Evolutionary conservation across 352 stramenopile genomes (phyloP).

Genomic region (Phytophthora litchii): DNA sequence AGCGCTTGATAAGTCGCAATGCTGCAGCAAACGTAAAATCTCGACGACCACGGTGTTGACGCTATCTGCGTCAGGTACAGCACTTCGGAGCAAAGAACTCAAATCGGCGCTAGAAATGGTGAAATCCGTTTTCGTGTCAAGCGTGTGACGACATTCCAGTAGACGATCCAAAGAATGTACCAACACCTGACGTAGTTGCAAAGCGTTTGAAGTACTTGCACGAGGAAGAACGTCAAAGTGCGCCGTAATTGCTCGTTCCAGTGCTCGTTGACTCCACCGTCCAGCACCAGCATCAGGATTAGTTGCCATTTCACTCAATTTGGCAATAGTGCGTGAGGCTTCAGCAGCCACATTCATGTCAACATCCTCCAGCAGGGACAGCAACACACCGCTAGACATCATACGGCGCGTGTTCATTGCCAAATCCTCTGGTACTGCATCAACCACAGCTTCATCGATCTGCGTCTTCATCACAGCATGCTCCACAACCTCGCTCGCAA

Average conservation of each 20-base stretch:
- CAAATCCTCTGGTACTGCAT: constrained; percentile 37
- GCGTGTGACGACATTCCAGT: constrained; percentile 27
- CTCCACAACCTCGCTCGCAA: constrained; percentile 32
- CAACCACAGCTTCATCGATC: constrained; percentile 56
- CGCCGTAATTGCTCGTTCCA: constrained; percentile 52
- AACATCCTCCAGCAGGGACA: constrained; percentile 68
- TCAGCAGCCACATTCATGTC: constrained; percentile 47
- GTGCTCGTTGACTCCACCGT: constrained; percentile 38
- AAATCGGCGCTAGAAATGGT: constrained; percentile 31
- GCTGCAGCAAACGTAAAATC: constrained; percentile 31
- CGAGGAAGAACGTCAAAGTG: constrained; percentile 58
- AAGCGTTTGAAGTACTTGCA: constrained; percentile 3
- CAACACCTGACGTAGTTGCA: constrained; percentile 26
- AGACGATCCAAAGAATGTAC: constrained; percentile 37
- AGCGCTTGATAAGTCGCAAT: constrained; percentile 40
- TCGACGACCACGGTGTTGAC: constrained; percentile 14
- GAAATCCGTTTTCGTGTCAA: constrained; percentile 26
- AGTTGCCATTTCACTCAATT: constrained; percentile 36
- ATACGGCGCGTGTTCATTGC: constrained; percentile 54
- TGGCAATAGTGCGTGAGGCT: constrained; percentile 51
- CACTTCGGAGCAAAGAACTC: constrained; percentile 35
- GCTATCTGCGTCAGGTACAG: background rate
- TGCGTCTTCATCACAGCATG: constrained; percentile 59
- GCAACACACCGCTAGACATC: constrained; percentile 64
- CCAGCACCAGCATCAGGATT: constrained; percentile 7